Evolutionary conservation across 1,284 basidiomycete genomes (phyloP), one percentile per base, ranked within the genome.

Genomic region (Cryptococcus sp.): DNA sequence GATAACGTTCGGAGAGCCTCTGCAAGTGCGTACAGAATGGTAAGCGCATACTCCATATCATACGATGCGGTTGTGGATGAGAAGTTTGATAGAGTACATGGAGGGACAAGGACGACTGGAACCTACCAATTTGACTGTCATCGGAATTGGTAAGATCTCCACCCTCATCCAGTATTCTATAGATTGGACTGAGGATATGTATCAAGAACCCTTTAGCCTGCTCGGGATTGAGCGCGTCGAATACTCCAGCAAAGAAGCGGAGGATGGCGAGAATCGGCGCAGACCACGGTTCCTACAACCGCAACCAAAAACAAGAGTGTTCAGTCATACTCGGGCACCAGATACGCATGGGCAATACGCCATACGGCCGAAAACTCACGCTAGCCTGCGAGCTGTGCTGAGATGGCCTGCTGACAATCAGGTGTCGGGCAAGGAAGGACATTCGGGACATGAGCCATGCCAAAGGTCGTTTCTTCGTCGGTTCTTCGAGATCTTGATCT

Each of bases 211-310:
- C 80, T 62, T 88, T 85, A 0, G 91, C 79, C 40, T 82, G 78
- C 0, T 71, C 62, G 1, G 81, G 67, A 1, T 86, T 83, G 80
- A 98, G 85, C 68, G 85, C 80, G 8, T 88, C 86, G 4, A 85
- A 79, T 85, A 96, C 91, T 0, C 93, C 93, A 1, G 93, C 94
- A 69, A 97, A 96, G 88, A 92, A 95, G n/a, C 90, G 87, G 47
- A 98, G 77, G 52, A 90, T 85, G 0, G 91, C 86, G 8, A 88
- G 78, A 0, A 92, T 88, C 62, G 91, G 89, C 20, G 88, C 84
- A 5, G 85, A 82, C 93, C 94, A 98, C 61, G 83, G 62, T 2
- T 62, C 60, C 68, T 73, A 43, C 17, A 41, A 25, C 22, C 22
- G 52, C 52, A 63, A 35, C 46, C 38, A 30, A 11, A 25, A 63